Conservation (phyloP, 306 rosid genomes). For the Vigna trinervia region DNA sequence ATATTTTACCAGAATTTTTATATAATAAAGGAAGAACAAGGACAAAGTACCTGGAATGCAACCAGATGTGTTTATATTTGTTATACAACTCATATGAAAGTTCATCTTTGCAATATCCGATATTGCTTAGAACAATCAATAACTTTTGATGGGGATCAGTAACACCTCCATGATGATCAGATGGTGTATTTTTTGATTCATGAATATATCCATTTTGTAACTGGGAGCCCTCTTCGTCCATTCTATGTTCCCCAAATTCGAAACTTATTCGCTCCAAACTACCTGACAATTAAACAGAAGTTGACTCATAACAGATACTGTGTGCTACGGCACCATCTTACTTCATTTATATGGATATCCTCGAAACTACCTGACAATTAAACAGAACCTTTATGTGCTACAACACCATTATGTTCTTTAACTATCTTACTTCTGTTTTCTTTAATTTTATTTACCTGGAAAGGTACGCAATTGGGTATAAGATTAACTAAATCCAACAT, state of each 20-base stretch:
- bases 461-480: slow-evolving; percentile 29
- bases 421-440: slow-evolving; percentile 23
- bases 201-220: slow-evolving; percentile 78
- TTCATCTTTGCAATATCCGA: slow-evolving; percentile 96
- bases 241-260: slow-evolving; percentile 68
- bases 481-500: slow-evolving; percentile 48
- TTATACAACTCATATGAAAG: slow-evolving; percentile 85
- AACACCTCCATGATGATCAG: slow-evolving; percentile 66
- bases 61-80: slow-evolving; percentile 87
- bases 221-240: slow-evolving; percentile 61
- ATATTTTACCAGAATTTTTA: slow-evolving; percentile 15
- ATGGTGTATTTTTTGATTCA: slow-evolving; percentile 55
- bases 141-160: slow-evolving; percentile 79
- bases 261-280: slow-evolving; percentile 81
- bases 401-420: slow-evolving; percentile 25
- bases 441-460: slow-evolving; percentile 17
- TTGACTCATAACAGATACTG: slow-evolving; percentile 42
- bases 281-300: slow-evolving; percentile 58
- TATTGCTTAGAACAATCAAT: slow-evolving; percentile 86
- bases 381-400: slow-evolving; percentile 35
- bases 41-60: slow-evolving; percentile 72
- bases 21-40: background rate
- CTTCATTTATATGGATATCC: slow-evolving; percentile 16
- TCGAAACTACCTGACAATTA: slow-evolving; percentile 75
- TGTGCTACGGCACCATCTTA: slow-evolving; percentile 20